A percentile compares a stretch with the other conserved stretches of the same genome.
phyloP scores from a whole-genome alignment of 768 basidiomycete species.

The Tulasnella sp. region DNA sequence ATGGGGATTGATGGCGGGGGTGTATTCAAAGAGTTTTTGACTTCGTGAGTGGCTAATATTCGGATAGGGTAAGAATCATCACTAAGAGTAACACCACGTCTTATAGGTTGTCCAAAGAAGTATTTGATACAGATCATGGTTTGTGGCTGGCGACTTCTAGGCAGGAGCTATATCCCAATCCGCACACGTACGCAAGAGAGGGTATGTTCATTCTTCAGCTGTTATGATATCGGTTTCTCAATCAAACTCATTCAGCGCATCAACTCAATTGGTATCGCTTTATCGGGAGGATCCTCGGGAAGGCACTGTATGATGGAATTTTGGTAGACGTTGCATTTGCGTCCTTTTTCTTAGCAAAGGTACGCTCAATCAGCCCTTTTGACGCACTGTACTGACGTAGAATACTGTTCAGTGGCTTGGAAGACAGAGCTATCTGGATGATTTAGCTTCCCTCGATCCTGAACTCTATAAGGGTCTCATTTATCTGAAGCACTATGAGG shows the following conservation, averaged over 20 bases:
- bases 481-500: conserved; percentile 83
- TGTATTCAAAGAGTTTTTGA: conserved; percentile 96
- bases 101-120: conserved; percentile 70
- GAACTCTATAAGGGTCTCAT: conserved; percentile 87
- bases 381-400: background rate
- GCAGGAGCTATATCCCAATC: conserved; percentile 91
- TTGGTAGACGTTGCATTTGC: conserved; percentile 92
- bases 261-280: conserved; percentile 87
- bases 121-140: conserved; percentile 87
- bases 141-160: conserved; percentile 85
- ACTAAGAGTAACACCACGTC: too few species aligned
- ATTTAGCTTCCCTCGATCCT: conserved; percentile 79
- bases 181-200: conserved; percentile 83
- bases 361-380: conserved; percentile 22
- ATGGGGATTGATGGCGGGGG: conserved; percentile 94
- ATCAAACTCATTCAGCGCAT: conserved; percentile 39
- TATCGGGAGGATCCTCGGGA: conserved; percentile 86
- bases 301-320: conserved; percentile 94
- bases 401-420: conserved; percentile 60
- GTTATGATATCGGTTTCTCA: background rate
- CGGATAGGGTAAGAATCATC: too few species aligned
- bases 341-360: conserved; percentile 85
- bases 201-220: conserved; percentile 32
- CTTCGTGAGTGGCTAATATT: conserved; percentile 32
- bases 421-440: conserved; percentile 83